phyloP scores from a whole-genome alignment of 2,329 filamentous ascomycete genomes.

The Chaetomiaceae sp. region DNA sequence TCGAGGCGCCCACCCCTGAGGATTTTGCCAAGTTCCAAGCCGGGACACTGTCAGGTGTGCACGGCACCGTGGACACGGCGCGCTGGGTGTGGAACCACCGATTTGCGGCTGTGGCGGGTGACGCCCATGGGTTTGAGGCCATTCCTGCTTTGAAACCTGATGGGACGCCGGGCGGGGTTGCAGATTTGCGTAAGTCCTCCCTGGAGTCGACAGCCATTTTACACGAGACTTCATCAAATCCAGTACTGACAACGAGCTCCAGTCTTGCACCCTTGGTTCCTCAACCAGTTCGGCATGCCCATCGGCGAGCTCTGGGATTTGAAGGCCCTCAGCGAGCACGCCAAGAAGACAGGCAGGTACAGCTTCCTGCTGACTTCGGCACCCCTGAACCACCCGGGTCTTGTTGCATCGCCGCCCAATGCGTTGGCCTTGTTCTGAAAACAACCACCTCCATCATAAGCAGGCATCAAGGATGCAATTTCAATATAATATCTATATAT shows the following conservation, averaged over 20 bases:
- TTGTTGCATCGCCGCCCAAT: conserved; percentile 47
- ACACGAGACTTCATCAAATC: too few species aligned
- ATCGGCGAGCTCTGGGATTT: conserved; percentile 56
- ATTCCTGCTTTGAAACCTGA: conserved; percentile 50
- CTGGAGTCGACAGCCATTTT: too few species aligned
- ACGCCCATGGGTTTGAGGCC: conserved; percentile 60
- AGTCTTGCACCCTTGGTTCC: conserved; percentile 46
- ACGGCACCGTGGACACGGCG: conserved; percentile 48
- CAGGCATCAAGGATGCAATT: too few species aligned
- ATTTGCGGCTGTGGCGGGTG: conserved; percentile 62
- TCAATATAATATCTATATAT: too few species aligned
- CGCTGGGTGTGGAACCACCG: conserved; percentile 67
- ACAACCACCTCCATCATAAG: too few species aligned
- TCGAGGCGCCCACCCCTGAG: conserved; percentile 43
- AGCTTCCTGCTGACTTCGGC: conserved; percentile 59
- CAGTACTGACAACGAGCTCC: background rate
- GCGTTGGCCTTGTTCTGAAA: conserved; percentile 43
- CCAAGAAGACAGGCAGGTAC: conserved; percentile 49
- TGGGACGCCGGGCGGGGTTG: conserved; percentile 31
- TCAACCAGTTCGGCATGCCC: conserved; percentile 49
- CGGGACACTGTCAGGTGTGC: conserved; percentile 35
- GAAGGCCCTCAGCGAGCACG: conserved; percentile 48
- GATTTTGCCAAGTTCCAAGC: conserved; percentile 34
- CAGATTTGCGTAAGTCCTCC: conserved; percentile 37
- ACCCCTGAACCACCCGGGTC: conserved; percentile 54